Evolutionary conservation across 306 rosid species (phyloP).

Genomic region (Biancaea sappan): DNA sequence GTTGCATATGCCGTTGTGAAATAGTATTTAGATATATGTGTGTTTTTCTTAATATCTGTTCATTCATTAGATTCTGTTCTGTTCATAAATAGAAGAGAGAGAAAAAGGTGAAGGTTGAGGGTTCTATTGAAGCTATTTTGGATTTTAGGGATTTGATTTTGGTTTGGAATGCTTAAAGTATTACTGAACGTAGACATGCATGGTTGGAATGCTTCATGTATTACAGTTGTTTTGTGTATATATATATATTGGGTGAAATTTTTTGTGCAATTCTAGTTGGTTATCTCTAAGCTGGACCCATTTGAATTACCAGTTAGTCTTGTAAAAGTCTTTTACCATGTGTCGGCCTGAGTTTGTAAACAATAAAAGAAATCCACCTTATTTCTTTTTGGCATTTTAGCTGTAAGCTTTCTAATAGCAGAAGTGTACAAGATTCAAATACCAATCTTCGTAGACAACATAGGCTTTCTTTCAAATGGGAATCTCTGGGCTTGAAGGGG

Average conservation of each 20-base stretch:
- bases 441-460: background rate
- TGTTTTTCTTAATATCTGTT: background rate
- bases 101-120: constrained; percentile 2
- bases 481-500: background rate
- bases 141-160: background rate
- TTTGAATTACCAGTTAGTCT: background rate
- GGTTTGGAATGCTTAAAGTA: background rate
- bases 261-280: no score
- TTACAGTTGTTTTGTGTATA: background rate
- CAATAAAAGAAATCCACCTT: background rate
- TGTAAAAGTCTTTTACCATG: background rate
- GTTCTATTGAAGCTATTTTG: constrained; percentile 1
- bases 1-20: background rate
- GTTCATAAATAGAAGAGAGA: background rate
- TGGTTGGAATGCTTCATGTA: background rate
- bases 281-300: background rate
- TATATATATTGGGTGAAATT: no score
- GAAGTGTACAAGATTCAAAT: background rate
- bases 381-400: background rate
- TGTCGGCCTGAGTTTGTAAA: background rate
- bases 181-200: background rate
- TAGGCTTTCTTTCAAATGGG: background rate
- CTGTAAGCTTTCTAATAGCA: background rate
- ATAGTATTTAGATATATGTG: background rate
- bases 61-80: constrained; percentile 12